phyloP scores from a whole-genome alignment of 306 rosid genomes.

The Calophaca sinica region DNA sequence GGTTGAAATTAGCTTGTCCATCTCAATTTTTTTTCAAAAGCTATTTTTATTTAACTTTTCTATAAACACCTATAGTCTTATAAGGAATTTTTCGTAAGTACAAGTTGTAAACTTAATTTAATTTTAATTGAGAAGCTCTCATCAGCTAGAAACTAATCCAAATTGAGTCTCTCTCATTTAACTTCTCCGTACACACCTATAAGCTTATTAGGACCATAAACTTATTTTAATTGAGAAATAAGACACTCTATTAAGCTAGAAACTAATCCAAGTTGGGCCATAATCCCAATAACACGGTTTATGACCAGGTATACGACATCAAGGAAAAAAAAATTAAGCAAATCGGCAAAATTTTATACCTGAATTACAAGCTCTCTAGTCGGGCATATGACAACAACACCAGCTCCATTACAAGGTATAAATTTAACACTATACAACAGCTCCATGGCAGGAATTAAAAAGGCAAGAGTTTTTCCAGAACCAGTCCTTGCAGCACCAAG shows the following conservation, averaged over 20 bases:
- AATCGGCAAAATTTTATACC: conserved; percentile 50
- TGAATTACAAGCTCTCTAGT: conserved; percentile 97
- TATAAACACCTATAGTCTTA: background rate
- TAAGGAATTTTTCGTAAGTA: background rate
- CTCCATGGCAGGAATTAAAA: conserved; percentile 91
- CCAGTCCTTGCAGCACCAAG: conserved; percentile 99
- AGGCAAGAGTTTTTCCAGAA: conserved; percentile 95
- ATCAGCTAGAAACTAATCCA: conserved; percentile 9
- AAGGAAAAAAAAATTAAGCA: background rate
- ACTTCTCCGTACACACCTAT: background rate
- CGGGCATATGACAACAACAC: conserved; percentile 87
- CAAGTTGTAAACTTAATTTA: background rate
- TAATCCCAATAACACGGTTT: background rate
- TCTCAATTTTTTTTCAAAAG: conserved; percentile 17
- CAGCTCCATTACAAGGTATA: conserved; percentile 78
- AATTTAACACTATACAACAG: conserved; percentile 63
- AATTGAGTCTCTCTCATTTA: background rate
- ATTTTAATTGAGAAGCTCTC: background rate
- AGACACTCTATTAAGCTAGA: background rate
- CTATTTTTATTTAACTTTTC: background rate
- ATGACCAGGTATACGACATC: background rate
- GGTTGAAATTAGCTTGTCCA: background rate
- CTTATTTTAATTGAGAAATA: background rate
- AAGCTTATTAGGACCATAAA: background rate
- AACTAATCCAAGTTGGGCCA: background rate